Percentiles rank a stretch among this genome's conserved stretches.
phyloP scores from a whole-genome alignment of 495 filamentous ascomycete species.

The Gamarada debralockiae region DNA sequence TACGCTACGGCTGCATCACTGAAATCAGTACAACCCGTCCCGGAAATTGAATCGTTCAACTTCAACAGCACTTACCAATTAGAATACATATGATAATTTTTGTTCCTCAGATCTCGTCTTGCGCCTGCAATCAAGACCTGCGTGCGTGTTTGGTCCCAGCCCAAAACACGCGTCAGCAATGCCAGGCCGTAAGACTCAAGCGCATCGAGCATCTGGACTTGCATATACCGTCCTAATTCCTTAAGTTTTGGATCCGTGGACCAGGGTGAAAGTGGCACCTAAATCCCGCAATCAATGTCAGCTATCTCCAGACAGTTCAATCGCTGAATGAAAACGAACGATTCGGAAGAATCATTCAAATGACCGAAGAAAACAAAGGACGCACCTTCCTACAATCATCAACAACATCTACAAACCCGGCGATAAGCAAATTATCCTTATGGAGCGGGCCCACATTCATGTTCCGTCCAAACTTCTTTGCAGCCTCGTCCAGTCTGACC shows the following conservation, averaged over 20 bases:
- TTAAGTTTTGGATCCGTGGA: constrained; percentile 40
- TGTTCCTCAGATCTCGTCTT: constrained; percentile 1
- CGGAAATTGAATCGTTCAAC: too few species aligned
- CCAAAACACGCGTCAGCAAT: constrained; percentile 12
- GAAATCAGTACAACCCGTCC: neutral
- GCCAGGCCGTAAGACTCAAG: constrained; percentile 40
- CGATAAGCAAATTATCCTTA: constrained; percentile 35
- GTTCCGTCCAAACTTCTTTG: constrained; percentile 43
- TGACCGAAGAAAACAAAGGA: too few species aligned
- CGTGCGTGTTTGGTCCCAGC: neutral
- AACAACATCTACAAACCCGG: constrained; percentile 57
- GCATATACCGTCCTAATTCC: constrained; percentile 39
- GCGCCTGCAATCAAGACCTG: neutral
- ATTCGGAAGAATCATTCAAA: too few species aligned
- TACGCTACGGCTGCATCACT: neutral
- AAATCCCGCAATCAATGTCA: neutral
- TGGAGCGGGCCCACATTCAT: constrained; percentile 27
- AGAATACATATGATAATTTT: constrained; percentile 1
- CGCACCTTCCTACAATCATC: constrained; percentile 42
- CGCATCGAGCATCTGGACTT: constrained; percentile 36
- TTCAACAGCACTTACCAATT: constrained; percentile 2
- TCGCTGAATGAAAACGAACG: too few species aligned
- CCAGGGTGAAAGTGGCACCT: constrained; percentile 48
- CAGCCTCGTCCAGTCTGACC: constrained; percentile 38
- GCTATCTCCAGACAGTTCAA: neutral